phyloP scores from a whole-genome alignment of 2,329 filamentous ascomycete genomes.

The Ceratocystis papillata region DNA sequence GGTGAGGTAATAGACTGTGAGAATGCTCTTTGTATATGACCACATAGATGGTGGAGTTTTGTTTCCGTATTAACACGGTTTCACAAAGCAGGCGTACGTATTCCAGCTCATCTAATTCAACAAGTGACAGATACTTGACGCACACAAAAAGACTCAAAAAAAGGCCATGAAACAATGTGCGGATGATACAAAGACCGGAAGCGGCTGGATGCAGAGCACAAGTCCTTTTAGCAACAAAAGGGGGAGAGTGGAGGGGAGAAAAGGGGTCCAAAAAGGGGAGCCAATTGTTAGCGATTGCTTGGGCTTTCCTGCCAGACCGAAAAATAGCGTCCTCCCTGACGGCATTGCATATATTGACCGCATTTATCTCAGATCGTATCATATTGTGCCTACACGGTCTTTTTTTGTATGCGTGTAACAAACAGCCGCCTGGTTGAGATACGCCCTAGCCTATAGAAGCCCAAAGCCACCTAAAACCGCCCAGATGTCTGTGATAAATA shows the following conservation, averaged over 20 bases:
- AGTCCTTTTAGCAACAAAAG: neutral
- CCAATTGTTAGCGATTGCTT: neutral
- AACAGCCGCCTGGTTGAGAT: neutral
- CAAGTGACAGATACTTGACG: neutral
- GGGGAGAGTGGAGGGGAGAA: neutral
- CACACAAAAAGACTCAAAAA: neutral
- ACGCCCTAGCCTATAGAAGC: neutral
- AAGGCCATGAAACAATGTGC: conserved; percentile 4
- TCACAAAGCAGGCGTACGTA: neutral
- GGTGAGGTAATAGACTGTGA: neutral
- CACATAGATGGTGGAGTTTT: neutral
- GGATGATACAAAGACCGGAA: conserved; percentile 1
- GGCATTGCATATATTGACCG: neutral
- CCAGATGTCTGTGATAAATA: conserved; percentile 4
- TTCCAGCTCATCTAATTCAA: neutral
- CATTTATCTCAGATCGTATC: conserved; percentile 2
- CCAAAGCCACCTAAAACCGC: neutral
- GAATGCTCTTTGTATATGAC: neutral
- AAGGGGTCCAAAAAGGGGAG: neutral
- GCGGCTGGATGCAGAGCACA: neutral
- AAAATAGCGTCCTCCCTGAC: neutral
- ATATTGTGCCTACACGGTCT: neutral
- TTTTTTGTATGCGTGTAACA: conserved; percentile 13
- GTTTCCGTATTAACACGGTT: neutral
- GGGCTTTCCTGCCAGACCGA: neutral